Evolutionary conservation across 129 eudicot species (phyloP), one percentile per base, ranked within the genome.

Genomic region (Flaveria sonorensis): DNA sequence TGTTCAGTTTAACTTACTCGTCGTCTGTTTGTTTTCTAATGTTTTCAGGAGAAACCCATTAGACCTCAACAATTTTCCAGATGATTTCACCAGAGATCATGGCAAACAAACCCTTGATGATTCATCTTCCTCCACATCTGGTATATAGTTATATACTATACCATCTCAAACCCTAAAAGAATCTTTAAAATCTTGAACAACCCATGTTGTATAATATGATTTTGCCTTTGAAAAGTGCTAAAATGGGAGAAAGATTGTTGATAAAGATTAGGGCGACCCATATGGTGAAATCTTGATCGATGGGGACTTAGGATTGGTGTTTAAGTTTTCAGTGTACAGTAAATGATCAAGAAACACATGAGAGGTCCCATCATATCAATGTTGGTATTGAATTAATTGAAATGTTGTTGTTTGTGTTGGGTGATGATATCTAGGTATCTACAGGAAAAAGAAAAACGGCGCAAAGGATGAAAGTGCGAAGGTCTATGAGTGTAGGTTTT

Each of bases 401-500:
- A 64, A 36, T 47, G 36, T 21, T 32, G 36, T 28, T 62, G 12
- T 43, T 75, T 6, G 70, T 53, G 10, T 71, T 79, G 83, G 83
- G 74, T 79, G 82, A 79, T 79, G 67, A 43, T 73, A 64, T 66
- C 32, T 73, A 80, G 84, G 76, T 43, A 75, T 77, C 77, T 81
- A 68, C 55, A 87, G 88, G 83, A 89, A 84, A 82, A 93, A 88
- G 92, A 90, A 90, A 85, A 85, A 83, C 91, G 89, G 97, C 88
- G 87, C 56, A 12, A 80, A 74, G 79, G 94, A 88, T 65, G 97
- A 88, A 57, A 71, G 85, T 28, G 89, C 78, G 68, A 93, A 93
- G 88, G 93, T 93, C 70, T 90, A 93, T n/a, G 98, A 93, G 79
- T 93, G 98, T 85, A 93, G 98, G 84, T 93, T 93, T 87, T 93